Conservation (phyloP, 305 asterid species). For the Fraxinus floribunda region DNA sequence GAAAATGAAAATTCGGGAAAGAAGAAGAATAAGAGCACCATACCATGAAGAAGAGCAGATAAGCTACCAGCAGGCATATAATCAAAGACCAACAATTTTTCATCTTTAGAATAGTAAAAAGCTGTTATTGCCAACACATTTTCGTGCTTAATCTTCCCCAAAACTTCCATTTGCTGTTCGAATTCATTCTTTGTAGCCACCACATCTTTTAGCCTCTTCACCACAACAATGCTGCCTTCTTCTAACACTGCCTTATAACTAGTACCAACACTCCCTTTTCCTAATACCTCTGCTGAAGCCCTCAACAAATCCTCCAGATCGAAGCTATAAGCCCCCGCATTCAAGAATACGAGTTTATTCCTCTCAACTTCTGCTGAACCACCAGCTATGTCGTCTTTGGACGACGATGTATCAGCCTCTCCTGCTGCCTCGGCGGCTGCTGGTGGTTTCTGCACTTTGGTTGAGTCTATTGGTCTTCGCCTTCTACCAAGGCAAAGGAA, state of each 20-base stretch:
- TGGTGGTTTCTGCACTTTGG: conserved; percentile 46
- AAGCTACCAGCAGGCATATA: conserved; percentile 80
- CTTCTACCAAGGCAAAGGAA: conserved; percentile 39
- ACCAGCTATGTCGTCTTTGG: conserved; percentile 72
- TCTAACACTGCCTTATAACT: conserved; percentile 77
- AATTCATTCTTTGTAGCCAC: conserved; percentile 56
- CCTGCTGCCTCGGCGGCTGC: conserved; percentile 34
- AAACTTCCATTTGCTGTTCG: conserved; percentile 55
- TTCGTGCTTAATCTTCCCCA: conserved; percentile 55
- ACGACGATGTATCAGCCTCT: conserved; percentile 72
- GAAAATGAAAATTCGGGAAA: background rate
- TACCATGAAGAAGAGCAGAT: conserved; percentile 79
- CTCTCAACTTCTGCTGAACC: conserved; percentile 62
- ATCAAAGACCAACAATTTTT: conserved; percentile 68
- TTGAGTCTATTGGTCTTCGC: conserved; percentile 12
- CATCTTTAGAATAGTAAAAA: conserved; percentile 68
- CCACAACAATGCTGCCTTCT: conserved; percentile 75
- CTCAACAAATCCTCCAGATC: conserved; percentile 72
- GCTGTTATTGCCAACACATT: conserved; percentile 65
- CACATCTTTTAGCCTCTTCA: conserved; percentile 72
- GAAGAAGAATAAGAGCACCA: background rate
- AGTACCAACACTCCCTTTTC: conserved; percentile 77
- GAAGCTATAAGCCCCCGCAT: conserved; percentile 54
- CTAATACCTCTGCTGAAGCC: conserved; percentile 77
- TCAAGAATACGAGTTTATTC: conserved; percentile 67